Base-by-base conservation (phyloP, 495 filamentous ascomycete genomes). In the Coniosporium apollinis region DNA sequence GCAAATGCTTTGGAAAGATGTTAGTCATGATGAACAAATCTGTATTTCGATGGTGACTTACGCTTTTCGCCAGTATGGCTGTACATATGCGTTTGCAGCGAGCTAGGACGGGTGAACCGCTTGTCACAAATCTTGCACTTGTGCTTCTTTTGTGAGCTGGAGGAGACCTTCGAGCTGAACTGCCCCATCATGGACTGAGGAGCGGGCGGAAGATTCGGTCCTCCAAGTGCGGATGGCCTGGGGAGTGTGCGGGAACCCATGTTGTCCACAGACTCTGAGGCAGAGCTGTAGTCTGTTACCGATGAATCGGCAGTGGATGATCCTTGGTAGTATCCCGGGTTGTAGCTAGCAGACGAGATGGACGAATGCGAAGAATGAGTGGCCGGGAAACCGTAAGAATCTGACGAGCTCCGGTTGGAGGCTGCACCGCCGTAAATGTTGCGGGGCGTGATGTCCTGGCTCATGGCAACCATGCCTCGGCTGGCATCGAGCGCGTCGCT, bases 81-180 rank as follows among this genome's bases (percentile, higher is more conserved):
- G 60, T 97, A 97, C 75, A 94, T 96, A 51, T 97, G 89, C 17
- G 89, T 97, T 48, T 94, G 91, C 21, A 97, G 57, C 5, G 89
- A 97, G 51, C 87, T 94, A 1, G 89, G 89, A 25, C 89, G 72
- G 7, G 89, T 96, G 56, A 97, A 97, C 5, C 89, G 74, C 72
- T 97, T 97, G 60, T 96, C 89, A 65, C 89, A 97, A 33, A 97
- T 82, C 66, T 94, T 96, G 69, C 89, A 97, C 61, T 94, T 94
- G 63, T 97, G 89, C 66, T 96, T 97, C 74, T 97, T 97, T 52
- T 96, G 87, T 19, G 89, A 85, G 60, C 81, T 91, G 16, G 84
- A 87, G 7, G 83, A 82, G 31, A 94, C 76, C 55, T 94, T 96
- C 29, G 89, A 94, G 64, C 82, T 94, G 64, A 97, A 97, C 43